Conservation (phyloP, 108 stramenopile species). For the Cyclotella baltica region DNA sequence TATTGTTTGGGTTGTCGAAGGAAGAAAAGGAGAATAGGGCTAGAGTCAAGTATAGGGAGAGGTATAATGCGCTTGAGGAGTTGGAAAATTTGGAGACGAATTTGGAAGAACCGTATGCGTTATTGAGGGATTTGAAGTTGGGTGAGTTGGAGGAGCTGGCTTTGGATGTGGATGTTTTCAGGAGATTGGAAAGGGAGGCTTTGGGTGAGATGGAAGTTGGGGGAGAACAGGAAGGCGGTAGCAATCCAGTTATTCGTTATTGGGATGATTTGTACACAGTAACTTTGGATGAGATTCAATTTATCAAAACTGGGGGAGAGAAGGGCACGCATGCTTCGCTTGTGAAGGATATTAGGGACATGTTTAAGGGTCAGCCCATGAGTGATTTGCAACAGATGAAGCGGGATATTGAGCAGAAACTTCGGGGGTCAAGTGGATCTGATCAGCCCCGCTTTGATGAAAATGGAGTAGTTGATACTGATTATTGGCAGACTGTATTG, state of each 20-base stretch:
- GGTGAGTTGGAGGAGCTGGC: slow-evolving; percentile 86
- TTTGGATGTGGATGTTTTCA: slow-evolving; percentile 84
- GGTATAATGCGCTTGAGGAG: slow-evolving; percentile 86
- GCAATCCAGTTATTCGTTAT: slow-evolving; percentile 70
- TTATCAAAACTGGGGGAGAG: slow-evolving; percentile 75
- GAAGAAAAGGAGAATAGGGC: slow-evolving; percentile 78
- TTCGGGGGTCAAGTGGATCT: slow-evolving; percentile 37
- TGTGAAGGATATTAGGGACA: slow-evolving; percentile 79
- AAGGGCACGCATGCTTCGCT: slow-evolving; percentile 70
- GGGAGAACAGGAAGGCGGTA: slow-evolving; percentile 12
- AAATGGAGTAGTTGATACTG: slow-evolving; percentile 66
- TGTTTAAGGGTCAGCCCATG: slow-evolving; percentile 83
- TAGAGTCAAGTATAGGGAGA: slow-evolving; percentile 87
- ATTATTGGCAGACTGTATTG: slow-evolving; percentile 90
- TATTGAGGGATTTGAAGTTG: slow-evolving; percentile 83
- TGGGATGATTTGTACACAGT: slow-evolving; percentile 84
- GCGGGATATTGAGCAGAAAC: slow-evolving; percentile 75
- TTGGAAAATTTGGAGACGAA: slow-evolving; percentile 82
- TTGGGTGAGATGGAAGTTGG: slow-evolving; percentile 30
- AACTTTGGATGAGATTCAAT: slow-evolving; percentile 74
- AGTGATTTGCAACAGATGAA: slow-evolving; percentile 85
- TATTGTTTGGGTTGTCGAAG: slow-evolving; percentile 89
- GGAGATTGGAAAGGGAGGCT: slow-evolving; percentile 79
- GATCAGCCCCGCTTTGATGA: slow-evolving; percentile 34
- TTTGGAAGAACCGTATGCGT: slow-evolving; percentile 76